Conservation (phyloP, 208 protist species). For the Tritrichomonas musculus region DNA sequence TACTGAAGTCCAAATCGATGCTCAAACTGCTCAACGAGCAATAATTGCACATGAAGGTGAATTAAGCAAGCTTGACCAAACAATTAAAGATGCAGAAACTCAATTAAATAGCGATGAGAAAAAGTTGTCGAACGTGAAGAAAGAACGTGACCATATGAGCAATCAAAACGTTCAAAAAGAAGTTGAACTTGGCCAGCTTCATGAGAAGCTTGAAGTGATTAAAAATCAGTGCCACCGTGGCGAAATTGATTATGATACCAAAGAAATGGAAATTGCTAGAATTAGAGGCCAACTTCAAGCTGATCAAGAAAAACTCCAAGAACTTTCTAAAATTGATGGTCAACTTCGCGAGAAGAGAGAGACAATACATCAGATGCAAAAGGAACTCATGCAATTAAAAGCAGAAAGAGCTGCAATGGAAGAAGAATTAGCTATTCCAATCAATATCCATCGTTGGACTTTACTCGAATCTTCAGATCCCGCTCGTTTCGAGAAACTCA, state of each 20-base stretch:
- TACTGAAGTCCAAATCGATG: background rate
- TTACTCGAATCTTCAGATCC: background rate
- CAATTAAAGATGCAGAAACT: background rate
- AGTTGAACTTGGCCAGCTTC: background rate
- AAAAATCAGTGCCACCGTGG: background rate
- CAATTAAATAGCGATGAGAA: background rate
- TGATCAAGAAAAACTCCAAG: background rate
- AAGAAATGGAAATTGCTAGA: background rate
- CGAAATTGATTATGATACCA: background rate
- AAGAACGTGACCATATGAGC: background rate
- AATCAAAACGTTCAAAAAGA: constrained; percentile 7
- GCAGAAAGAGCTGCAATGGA: constrained; percentile 20
- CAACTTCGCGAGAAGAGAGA: background rate
- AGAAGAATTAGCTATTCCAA: constrained; percentile 12
- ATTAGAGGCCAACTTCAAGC: background rate
- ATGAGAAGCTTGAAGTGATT: background rate
- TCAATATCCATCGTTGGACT: constrained; percentile 10
- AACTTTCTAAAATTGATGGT: background rate
- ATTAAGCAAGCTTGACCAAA: background rate
- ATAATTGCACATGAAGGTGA: background rate
- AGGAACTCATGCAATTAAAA: background rate
- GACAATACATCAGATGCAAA: background rate
- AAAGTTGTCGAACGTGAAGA: background rate
- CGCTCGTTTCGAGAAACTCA: background rate
- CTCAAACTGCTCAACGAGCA: background rate